A percentile compares a stretch with the other conserved stretches of the same genome.
phyloP scores from a whole-genome alignment of 306 rosid genomes.

The Cucumis sativus region Cucumber_9930_V3 NC_026660.2:10441001-10441500 shows the following conservation, averaged over 20 bases:
- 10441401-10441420: conserved; percentile 40
- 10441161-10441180: conserved; percentile 36
- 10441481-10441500: conserved; percentile 54
- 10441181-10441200: conserved; percentile 38
- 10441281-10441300: conserved; percentile 64
- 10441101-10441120: conserved; percentile 73
- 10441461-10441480: conserved; percentile 64
- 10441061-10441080: conserved; percentile 70
- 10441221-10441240: conserved; percentile 63
- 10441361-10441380: conserved; percentile 92
- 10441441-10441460: conserved; percentile 71
- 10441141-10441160: conserved; percentile 34
- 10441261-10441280: conserved; percentile 60
- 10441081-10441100: conserved; percentile 59
- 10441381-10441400: conserved; percentile 58
- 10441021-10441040: conserved; percentile 77
- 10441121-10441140: conserved; percentile 65
- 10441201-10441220: conserved; percentile 52
- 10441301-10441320: conserved; percentile 68
- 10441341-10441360: conserved; percentile 84
- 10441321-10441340: conserved; percentile 67
- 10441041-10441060: conserved; percentile 70
- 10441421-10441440: conserved; percentile 83
- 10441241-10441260: conserved; percentile 65
- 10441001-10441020: conserved; percentile 63